A percentile compares a stretch with the other conserved stretches of the same genome.
These are phyloP conservation scores for Oryza rufipogon DNA, from an alignment of 176 grass and related monocot genomes.

Conservation along the genomic window DNA sequence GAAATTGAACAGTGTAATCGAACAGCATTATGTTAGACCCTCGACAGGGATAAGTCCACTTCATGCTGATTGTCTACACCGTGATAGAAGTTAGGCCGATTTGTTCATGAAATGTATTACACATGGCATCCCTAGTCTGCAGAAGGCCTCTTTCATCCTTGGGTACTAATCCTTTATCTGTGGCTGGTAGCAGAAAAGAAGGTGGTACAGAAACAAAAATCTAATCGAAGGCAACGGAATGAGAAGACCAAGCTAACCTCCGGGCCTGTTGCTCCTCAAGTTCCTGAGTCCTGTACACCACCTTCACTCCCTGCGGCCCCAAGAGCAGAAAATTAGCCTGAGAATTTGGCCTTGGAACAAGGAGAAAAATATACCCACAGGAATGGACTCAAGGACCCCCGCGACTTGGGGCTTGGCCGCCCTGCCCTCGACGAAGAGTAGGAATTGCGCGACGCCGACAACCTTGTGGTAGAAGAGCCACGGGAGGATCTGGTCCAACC, in stretches of 20 bases:
- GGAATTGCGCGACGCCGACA: constrained; percentile 76
- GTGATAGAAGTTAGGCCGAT: not conserved
- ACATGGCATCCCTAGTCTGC: not conserved
- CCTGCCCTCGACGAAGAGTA: constrained; percentile 93
- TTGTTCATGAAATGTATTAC: not conserved
- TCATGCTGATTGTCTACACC: not conserved
- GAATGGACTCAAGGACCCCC: constrained; percentile 84
- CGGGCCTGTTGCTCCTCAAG: constrained; percentile 81
- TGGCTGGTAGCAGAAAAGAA: not conserved
- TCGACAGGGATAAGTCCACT: not conserved
- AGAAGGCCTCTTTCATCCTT: not conserved
- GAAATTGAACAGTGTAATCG: not conserved
- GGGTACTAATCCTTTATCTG: not conserved
- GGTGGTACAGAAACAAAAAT: not conserved
- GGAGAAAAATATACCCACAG: constrained; percentile 36
- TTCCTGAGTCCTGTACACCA: constrained; percentile 85
- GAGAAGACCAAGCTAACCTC: constrained; percentile 54
- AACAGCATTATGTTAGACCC: too few species aligned
- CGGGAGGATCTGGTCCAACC: constrained; percentile 90
- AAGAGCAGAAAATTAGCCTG: not conserved
- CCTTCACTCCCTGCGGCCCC: constrained; percentile 75
- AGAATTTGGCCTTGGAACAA: not conserved
- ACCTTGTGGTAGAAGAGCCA: constrained; percentile 99
- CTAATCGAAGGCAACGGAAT: constrained; percentile 2
- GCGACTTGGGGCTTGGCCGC: constrained; percentile 77